Percentiles rank a stretch among this genome's conserved stretches.
These are phyloP conservation scores for Papiliotrema fonsecae DNA, from an alignment of 1,284 basidiomycete species.

Conservation along the genomic window DNA sequence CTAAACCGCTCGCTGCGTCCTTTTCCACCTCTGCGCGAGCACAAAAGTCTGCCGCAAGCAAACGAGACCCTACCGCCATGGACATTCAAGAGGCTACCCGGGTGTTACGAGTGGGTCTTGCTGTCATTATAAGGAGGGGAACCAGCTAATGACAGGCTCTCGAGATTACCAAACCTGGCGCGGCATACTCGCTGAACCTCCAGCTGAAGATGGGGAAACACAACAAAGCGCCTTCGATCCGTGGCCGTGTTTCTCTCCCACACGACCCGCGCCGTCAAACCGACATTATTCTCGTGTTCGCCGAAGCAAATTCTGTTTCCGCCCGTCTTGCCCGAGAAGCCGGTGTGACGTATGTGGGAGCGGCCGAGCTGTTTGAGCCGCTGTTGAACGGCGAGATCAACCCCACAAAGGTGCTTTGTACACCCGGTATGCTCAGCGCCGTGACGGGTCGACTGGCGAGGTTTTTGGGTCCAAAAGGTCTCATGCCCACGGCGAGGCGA, in stretches of 20 bases:
- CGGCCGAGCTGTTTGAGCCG: constrained; percentile 72
- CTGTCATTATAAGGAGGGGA: background rate
- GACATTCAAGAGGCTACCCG: constrained; percentile 35
- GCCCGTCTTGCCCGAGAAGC: constrained; percentile 66
- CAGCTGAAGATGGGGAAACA: constrained; percentile 68
- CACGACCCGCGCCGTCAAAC: constrained; percentile 64
- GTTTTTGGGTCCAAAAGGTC: constrained; percentile 83
- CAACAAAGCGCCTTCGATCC: constrained; percentile 55
- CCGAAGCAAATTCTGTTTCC: constrained; percentile 52
- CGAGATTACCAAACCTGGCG: constrained; percentile 66
- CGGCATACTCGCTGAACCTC: constrained; percentile 74
- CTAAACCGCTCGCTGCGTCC: background rate
- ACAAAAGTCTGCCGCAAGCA: constrained; percentile 5
- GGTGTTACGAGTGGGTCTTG: constrained; percentile 32
- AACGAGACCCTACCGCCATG: constrained; percentile 31
- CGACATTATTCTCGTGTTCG: constrained; percentile 78
- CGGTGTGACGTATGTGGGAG: constrained; percentile 81
- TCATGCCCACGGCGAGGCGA: constrained; percentile 92
- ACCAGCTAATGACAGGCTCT: constrained; percentile 59
- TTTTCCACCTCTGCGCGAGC: background rate
- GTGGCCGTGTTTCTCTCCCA: constrained; percentile 67
- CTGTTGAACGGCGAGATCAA: constrained; percentile 37
- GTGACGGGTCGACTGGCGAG: constrained; percentile 81
- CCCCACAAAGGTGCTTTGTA: constrained; percentile 58
- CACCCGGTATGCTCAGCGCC: constrained; percentile 68